Percentiles rank a stretch among this genome's conserved stretches.
Evolutionary conservation across 2,329 filamentous ascomycete species (phyloP).

Genomic region (Lasiodiplodia hormozganensis): DNA sequence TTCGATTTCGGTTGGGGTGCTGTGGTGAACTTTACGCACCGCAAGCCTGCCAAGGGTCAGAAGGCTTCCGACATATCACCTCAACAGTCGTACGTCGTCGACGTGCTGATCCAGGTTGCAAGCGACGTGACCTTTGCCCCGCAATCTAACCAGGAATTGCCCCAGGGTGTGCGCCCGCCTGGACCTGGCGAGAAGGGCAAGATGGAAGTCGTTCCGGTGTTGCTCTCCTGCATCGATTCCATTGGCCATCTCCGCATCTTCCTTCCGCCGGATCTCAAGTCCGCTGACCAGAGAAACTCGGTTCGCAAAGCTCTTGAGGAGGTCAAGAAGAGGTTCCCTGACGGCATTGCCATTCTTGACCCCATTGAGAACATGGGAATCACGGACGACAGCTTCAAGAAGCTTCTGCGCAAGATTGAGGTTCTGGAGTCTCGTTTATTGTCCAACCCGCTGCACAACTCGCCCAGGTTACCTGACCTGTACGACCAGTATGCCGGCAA

Average conservation of each 20-base stretch:
- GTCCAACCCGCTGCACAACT: slow-evolving; percentile 89
- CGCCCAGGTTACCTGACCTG: slow-evolving; percentile 79
- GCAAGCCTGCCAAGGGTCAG: slow-evolving; percentile 70
- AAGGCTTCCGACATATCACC: slow-evolving; percentile 71
- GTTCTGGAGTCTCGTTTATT: slow-evolving; percentile 90
- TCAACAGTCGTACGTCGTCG: slow-evolving; percentile 81
- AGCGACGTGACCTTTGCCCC: slow-evolving; percentile 60
- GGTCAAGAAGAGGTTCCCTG: slow-evolving; percentile 85
- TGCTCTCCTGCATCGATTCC: slow-evolving; percentile 83
- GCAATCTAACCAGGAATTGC: slow-evolving; percentile 70
- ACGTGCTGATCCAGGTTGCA: slow-evolving; percentile 75
- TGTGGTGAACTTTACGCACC: slow-evolving; percentile 74
- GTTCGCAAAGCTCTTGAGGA: slow-evolving; percentile 75
- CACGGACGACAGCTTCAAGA: slow-evolving; percentile 90
- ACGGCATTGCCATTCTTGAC: slow-evolving; percentile 87
- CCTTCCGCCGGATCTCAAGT: slow-evolving; percentile 77
- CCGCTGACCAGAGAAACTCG: slow-evolving; percentile 70
- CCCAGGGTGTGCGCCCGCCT: slow-evolving; percentile 67
- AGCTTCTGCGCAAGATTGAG: slow-evolving; percentile 91
- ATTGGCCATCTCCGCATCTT: slow-evolving; percentile 86
- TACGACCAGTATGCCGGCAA: slow-evolving; percentile 90
- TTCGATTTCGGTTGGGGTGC: slow-evolving; percentile 95
- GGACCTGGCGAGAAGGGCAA: slow-evolving; percentile 69
- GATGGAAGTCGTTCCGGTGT: slow-evolving; percentile 84
- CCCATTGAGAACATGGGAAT: slow-evolving; percentile 98